Evolutionary conservation across 2,329 filamentous ascomycete species (phyloP), one percentile per base, ranked within the genome.

Genomic region (Cordyceps fumosorosea): DNA sequence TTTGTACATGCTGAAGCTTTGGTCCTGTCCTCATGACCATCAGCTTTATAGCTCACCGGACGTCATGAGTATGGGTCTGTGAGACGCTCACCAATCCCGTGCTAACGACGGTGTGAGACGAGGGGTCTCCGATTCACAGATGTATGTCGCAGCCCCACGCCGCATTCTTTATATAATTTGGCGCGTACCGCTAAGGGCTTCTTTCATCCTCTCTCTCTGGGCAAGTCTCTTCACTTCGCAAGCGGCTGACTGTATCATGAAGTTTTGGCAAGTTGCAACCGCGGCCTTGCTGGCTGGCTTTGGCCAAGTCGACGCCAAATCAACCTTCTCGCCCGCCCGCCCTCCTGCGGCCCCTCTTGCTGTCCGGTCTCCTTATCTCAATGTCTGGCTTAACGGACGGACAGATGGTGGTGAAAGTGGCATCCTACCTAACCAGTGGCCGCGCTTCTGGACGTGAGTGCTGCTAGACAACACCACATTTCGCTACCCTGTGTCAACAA

Each of bases 361-460:
- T 50, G 89, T 93, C 51, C 86, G 84, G 65, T 88, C 86, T 11
- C 90, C 90, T 0, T 93, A 93, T 67, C 74, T 93, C 18, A 91
- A 84, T 70, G 83, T 85, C 16, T 91, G 88, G 87, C 78, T 88
- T 48, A 75, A 82, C 62, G 85, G 81, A 11, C 86, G 86, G 1
- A 82, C 77, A 32, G 79, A 85, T 70, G 84, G 81, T 24, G 82
- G 83, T 11, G 84, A 87, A 69, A 85, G 86, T 40, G 87, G 87
- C 1, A 83, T 88, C 63, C 78, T 92, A 34, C 82, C 88, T 0
- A 88, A 88, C 2, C 74, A 85, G 69, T 92, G 87, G 87, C 83
- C 88, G 1, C 78, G 76, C 1, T 89, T 89, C 67, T 91, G 87
- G 84, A 78, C 79, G 87, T 88, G 73, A 73, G 82, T 78, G 26